phyloP scores from a whole-genome alignment of 352 stramenopile genomes.

The Phytophthora pini region DNA sequence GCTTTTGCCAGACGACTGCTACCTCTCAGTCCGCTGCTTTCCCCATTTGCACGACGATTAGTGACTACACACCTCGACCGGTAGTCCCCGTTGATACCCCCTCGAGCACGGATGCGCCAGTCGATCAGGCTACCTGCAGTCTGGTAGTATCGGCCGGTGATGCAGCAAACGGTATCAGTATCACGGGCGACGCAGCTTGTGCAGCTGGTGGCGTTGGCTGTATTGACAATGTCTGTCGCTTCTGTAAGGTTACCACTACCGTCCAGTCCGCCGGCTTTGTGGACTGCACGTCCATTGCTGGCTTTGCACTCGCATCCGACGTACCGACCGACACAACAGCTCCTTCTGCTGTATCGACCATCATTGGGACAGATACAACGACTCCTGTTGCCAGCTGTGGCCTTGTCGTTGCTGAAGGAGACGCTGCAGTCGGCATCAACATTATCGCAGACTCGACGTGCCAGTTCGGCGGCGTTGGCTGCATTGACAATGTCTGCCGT shows the following conservation, averaged over 20 bases:
- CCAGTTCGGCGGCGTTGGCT: conserved; percentile 36
- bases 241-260: conserved; percentile 40
- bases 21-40: conserved; percentile 34
- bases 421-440: conserved; percentile 35
- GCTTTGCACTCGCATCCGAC: neutral
- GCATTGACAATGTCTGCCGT: conserved; percentile 40
- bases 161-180: conserved; percentile 34
- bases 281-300: conserved; percentile 25
- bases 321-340: conserved; percentile 1
- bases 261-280: conserved; percentile 33
- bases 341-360: neutral
- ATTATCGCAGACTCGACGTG: conserved; percentile 33
- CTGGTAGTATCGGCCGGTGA: conserved; percentile 35
- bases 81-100: conserved; percentile 5
- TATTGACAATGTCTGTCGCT: conserved; percentile 43
- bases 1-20: conserved; percentile 40
- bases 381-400: conserved; percentile 3
- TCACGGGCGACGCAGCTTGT: conserved; percentile 35
- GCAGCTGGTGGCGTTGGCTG: conserved; percentile 38
- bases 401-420: conserved; percentile 28
- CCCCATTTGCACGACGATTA: conserved; percentile 18
- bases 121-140: conserved; percentile 12
- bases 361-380: neutral
- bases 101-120: conserved; percentile 2
- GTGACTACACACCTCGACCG: conserved; percentile 2